These are phyloP conservation scores for Chrysopogon serrulatus DNA, from an alignment of 176 grass and related monocot species.

Conservation along the genomic window DNA sequence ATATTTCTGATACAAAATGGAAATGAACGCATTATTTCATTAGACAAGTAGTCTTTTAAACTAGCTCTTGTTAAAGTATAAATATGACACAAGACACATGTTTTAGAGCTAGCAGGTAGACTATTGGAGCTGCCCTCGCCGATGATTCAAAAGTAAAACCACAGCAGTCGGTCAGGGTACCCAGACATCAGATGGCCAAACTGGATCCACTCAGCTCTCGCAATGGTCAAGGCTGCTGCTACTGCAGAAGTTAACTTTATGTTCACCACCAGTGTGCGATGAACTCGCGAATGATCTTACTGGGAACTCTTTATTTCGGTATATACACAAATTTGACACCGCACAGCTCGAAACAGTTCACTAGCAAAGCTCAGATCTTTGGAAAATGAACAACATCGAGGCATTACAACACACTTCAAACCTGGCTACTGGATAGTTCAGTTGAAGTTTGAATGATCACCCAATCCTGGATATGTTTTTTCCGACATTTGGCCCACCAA, in stretches of 20 bases:
- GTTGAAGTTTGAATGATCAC: constrained; percentile 16
- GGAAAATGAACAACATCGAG: not conserved
- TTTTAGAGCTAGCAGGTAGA: no score
- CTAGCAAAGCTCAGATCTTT: constrained; percentile 1
- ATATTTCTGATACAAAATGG: no score
- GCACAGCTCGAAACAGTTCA: not conserved
- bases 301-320: constrained; percentile 22
- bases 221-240: not conserved
- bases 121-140: no score
- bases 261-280: not conserved
- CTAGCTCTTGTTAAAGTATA: no score
- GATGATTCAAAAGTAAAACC: no score
- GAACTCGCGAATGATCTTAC: not conserved
- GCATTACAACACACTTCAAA: constrained; percentile 27
- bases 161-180: not conserved
- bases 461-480: not conserved
- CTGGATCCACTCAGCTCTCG: no score
- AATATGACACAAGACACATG: no score
- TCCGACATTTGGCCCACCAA: not conserved
- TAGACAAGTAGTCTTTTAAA: no score
- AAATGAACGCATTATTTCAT: no score
- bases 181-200: no score
- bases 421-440: not conserved
- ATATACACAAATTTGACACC: constrained; percentile 24
- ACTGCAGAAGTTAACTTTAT: not conserved